phyloP scores from a whole-genome alignment of 2,329 filamentous ascomycete genomes.

The Fusarium proliferatum region DNA sequence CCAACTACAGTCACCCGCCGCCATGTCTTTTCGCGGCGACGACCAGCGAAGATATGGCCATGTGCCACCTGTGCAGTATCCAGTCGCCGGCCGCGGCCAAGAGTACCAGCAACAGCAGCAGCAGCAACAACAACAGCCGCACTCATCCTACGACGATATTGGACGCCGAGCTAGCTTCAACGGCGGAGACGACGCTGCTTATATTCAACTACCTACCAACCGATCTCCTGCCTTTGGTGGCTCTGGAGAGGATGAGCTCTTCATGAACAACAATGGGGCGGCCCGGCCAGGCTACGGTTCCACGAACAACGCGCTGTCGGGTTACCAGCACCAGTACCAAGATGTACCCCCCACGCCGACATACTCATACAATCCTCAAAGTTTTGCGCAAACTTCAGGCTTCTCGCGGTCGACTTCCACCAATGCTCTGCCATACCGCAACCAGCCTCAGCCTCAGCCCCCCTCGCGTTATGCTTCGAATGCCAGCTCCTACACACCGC shows the following conservation, averaged over 20 bases:
- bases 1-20: constrained; percentile 17
- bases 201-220: constrained; percentile 55
- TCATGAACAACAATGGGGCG: constrained; percentile 62
- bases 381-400: constrained; percentile 59
- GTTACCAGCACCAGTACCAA: constrained; percentile 65
- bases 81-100: constrained; percentile 56
- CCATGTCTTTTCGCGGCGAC: constrained; percentile 73
- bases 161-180: constrained; percentile 77
- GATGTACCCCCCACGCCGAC: constrained; percentile 59
- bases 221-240: constrained; percentile 39
- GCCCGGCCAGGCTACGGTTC: constrained; percentile 55
- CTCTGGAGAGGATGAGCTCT: constrained; percentile 68
- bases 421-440: constrained; percentile 62
- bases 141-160: constrained; percentile 48
- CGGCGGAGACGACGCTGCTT: constrained; percentile 75
- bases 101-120: constrained; percentile 48
- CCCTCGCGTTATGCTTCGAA: constrained; percentile 53
- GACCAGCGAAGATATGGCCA: constrained; percentile 73
- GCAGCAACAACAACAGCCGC: constrained; percentile 50
- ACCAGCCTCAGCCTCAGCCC: constrained; percentile 49
- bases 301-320: constrained; percentile 58
- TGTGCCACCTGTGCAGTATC: constrained; percentile 73
- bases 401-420: constrained; percentile 62
- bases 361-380: constrained; percentile 77
- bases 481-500: constrained; percentile 60